Percentiles rank a stretch among this genome's conserved stretches.
phyloP scores from a whole-genome alignment of 306 rosid species.

The Gastrolobium bilobum region DNA sequence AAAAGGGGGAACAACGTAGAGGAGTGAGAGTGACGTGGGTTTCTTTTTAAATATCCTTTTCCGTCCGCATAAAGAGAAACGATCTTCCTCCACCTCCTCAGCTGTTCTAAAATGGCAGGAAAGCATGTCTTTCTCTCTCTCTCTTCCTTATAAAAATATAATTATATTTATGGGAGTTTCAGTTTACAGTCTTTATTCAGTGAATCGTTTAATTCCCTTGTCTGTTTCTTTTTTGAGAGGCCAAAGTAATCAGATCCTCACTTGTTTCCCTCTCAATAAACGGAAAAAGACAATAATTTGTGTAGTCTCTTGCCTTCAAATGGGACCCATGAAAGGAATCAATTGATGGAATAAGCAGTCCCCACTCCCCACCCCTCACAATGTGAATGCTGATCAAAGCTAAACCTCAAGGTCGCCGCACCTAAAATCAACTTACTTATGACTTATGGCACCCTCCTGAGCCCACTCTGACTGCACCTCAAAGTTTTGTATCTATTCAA shows the following conservation, averaged over 20 bases:
- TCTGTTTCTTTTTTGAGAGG: constrained; percentile 12
- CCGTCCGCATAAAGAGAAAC: not conserved
- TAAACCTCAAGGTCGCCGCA: not conserved
- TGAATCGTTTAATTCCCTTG: not conserved
- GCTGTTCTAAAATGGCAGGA: not conserved
- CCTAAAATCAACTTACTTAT: not conserved
- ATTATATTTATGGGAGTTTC: not conserved
- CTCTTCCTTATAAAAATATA: not conserved
- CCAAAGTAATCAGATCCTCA: not conserved
- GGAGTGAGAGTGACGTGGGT: not conserved
- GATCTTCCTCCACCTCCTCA: not conserved
- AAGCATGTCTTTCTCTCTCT: not conserved
- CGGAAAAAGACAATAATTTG: not conserved
- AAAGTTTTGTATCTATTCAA: not conserved
- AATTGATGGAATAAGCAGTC: not conserved
- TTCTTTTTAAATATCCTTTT: not conserved
- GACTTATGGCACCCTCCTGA: not conserved
- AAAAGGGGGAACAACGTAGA: not conserved
- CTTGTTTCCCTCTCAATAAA: not conserved
- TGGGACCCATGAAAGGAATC: constrained; percentile 13
- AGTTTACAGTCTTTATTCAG: not conserved
- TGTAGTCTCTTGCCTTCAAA: not conserved
- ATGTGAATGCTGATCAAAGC: not conserved
- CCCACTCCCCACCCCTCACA: not conserved
- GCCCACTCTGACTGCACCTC: not conserved